phyloP scores from a whole-genome alignment of 192 early-diverging fungal genomes.

The Rhizoclosmatium globosum region DNA sequence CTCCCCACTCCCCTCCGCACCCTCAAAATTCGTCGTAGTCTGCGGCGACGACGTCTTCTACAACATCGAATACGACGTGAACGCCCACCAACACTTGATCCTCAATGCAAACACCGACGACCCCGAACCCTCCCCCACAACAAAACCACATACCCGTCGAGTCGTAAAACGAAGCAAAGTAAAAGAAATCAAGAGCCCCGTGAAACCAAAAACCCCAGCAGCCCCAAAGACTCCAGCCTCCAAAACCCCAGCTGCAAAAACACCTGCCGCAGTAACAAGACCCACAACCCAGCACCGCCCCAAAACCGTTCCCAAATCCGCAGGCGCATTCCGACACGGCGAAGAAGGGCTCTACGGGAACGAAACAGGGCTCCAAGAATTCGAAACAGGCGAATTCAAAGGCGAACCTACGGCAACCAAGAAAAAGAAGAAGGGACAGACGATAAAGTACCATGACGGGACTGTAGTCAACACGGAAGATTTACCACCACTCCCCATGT shows the following conservation, averaged over 20 bases:
- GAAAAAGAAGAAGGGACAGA: constrained; percentile 5
- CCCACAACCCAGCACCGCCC: not conserved
- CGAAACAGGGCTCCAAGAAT: not conserved
- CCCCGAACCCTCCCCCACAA: too few relatives aligned
- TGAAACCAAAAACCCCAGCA: too few relatives aligned
- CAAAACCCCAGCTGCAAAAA: too few relatives aligned
- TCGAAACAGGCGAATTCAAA: constrained; percentile 25
- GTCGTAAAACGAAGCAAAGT: too few relatives aligned
- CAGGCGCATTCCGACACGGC: not conserved
- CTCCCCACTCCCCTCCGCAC: not conserved
- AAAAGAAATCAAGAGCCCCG: too few relatives aligned
- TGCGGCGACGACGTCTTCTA: constrained; percentile 56
- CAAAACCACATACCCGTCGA: too few relatives aligned
- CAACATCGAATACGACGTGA: constrained; percentile 53
- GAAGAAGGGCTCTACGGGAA: not conserved
- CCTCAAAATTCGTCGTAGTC: constrained; percentile 52
- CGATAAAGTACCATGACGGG: constrained; percentile 26
- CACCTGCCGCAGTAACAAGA: not conserved
- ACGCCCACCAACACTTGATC: constrained; percentile 26
- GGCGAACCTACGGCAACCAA: not conserved
- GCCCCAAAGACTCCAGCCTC: too few relatives aligned
- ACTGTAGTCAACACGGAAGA: constrained; percentile 2
- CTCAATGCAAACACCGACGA: too few relatives aligned
- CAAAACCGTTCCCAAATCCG: not conserved
- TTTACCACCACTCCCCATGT: constrained; percentile 24